Conservation (phyloP, 805 yeast species). For the Lachancea meyersii region DNA sequence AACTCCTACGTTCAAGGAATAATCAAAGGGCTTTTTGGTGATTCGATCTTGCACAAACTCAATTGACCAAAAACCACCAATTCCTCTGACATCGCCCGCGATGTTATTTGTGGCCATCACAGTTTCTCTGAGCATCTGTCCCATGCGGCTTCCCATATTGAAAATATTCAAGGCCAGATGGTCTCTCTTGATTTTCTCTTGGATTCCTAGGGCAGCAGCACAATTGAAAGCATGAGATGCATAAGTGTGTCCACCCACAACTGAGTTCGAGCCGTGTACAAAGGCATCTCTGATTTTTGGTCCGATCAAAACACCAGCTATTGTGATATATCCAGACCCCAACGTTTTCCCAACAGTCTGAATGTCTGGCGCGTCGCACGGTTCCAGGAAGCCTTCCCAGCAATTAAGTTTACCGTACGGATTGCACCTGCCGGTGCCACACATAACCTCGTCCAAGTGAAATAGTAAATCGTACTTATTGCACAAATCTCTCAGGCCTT, state of each 20-base stretch:
- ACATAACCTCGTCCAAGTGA: conserved; percentile 52
- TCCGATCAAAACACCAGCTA: conserved; percentile 42
- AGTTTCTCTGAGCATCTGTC: conserved; percentile 32
- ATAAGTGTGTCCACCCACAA: conserved; percentile 47
- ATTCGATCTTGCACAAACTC: conserved; percentile 50
- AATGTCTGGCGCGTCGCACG: conserved; percentile 41
- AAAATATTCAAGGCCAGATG: conserved; percentile 38
- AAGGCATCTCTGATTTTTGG: conserved; percentile 37
- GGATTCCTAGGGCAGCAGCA: conserved; percentile 42
- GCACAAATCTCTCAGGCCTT: conserved; percentile 42
- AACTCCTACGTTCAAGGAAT: conserved; percentile 34
- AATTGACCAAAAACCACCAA: conserved; percentile 54
- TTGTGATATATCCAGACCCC: conserved; percentile 45
- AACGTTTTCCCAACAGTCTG: conserved; percentile 45
- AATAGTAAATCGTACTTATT: conserved; percentile 47
- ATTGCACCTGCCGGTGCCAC: conserved; percentile 47
- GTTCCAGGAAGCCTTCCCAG: conserved; percentile 40
- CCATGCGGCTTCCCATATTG: conserved; percentile 40
- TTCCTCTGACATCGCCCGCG: conserved; percentile 58
- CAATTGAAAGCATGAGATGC: conserved; percentile 45
- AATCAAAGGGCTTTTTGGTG: conserved; percentile 45
- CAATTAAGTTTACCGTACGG: conserved; percentile 40
- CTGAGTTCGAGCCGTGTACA: conserved; percentile 36
- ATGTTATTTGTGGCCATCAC: conserved; percentile 33
- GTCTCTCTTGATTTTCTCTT: conserved; percentile 35